Conservation (phyloP, 768 basidiomycete genomes). For the Clavulina sp. region DNA sequence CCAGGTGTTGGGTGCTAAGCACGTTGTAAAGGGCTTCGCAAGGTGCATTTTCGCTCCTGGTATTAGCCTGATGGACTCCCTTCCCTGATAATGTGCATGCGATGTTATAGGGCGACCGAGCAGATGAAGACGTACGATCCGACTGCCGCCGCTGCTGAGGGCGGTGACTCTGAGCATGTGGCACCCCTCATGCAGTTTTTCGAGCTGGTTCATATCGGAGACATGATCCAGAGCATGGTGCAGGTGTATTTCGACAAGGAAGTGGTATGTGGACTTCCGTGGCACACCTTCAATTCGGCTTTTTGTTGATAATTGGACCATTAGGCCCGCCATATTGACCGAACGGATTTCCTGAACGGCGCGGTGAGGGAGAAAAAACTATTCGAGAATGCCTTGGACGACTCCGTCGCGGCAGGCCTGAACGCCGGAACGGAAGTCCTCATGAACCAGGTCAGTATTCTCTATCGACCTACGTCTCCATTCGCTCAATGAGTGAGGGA, state of each 20-base stretch:
- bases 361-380: constrained; percentile 94
- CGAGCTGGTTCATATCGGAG: constrained; percentile 90
- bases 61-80: background rate
- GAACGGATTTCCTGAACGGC: constrained; percentile 80
- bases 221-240: constrained; percentile 93
- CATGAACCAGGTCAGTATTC: constrained; percentile 87
- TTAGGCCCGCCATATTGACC: constrained; percentile 75
- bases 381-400: constrained; percentile 84
- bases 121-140: constrained; percentile 86
- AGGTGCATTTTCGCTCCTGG: constrained; percentile 24
- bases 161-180: constrained; percentile 62
- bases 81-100: background rate
- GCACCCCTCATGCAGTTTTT: constrained; percentile 94
- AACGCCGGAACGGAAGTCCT: constrained; percentile 91
- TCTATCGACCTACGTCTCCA: background rate
- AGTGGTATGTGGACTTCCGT: constrained; percentile 32
- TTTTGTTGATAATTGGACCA: background rate
- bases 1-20: constrained; percentile 55
- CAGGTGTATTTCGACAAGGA: constrained; percentile 98
- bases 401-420: constrained; percentile 80
- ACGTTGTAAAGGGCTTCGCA: constrained; percentile 65
- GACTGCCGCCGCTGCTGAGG: constrained; percentile 36
- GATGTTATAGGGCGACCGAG: constrained; percentile 49
- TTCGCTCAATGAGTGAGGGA: background rate
- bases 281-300: background rate